Evolutionary conservation across 495 filamentous ascomycete species (phyloP).

Genomic region (Stereocaulon alpinum): DNA sequence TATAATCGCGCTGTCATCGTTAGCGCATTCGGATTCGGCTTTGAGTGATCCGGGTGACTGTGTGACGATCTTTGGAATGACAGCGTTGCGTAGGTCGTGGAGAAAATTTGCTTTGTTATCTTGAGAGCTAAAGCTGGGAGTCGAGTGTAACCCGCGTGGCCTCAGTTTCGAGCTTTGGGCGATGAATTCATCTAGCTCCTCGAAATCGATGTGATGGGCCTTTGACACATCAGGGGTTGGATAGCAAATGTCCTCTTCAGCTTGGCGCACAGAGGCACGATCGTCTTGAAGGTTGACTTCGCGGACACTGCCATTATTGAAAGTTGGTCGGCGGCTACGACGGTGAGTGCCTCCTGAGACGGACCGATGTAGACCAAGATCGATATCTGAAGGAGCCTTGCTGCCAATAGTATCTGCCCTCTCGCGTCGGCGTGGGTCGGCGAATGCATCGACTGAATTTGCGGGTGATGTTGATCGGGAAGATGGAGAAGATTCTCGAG

Average conservation of each 20-base stretch:
- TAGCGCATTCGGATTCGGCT: conserved; percentile 11
- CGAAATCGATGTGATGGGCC: conserved; percentile 66
- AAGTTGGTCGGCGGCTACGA: conserved; percentile 47
- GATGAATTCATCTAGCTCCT: conserved; percentile 79
- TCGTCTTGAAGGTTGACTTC: conserved; percentile 35
- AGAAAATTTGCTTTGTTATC: conserved; percentile 46
- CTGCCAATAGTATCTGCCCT: conserved; percentile 55
- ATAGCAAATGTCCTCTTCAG: conserved; percentile 80
- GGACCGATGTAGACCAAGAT: conserved; percentile 58
- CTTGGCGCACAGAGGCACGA: conserved; percentile 33
- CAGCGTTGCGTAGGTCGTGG: conserved; percentile 46
- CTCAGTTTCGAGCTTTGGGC: conserved; percentile 42
- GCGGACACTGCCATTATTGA: conserved; percentile 48
- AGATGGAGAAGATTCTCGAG: conserved; percentile 44
- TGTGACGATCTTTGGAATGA: conserved; percentile 26
- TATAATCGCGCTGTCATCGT: conserved; percentile 10
- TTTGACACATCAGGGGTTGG: conserved; percentile 48
- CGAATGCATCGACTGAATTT: conserved; percentile 96
- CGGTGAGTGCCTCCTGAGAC: conserved; percentile 56
- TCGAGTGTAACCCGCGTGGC: conserved; percentile 28
- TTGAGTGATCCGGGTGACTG: conserved; percentile 25
- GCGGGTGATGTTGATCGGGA: conserved; percentile 74
- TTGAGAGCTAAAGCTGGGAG: conserved; percentile 44
- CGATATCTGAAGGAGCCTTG: conserved; percentile 44
- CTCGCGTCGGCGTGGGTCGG: conserved; percentile 60